A percentile compares a stretch with the other conserved stretches of the same genome.
These are phyloP conservation scores for Collybia sordida DNA, from an alignment of 768 basidiomycete genomes.

Conservation along the genomic window DNA sequence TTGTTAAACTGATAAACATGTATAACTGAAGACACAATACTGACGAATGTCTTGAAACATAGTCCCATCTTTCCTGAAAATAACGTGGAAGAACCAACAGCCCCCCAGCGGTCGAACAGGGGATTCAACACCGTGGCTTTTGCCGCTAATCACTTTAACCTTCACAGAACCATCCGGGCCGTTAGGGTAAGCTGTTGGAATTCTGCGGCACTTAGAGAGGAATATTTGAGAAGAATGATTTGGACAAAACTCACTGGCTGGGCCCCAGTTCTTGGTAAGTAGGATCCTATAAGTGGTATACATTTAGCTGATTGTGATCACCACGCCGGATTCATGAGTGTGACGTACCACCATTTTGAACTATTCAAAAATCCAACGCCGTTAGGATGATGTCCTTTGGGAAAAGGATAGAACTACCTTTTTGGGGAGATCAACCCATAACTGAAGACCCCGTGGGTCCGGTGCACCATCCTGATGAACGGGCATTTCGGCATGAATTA, in stretches of 20 bases:
- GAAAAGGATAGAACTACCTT: constrained; percentile 33
- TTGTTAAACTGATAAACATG: neutral
- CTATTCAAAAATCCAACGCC: constrained; percentile 26
- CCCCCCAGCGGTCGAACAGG: constrained; percentile 91
- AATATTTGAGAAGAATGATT: neutral
- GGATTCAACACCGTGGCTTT: constrained; percentile 81
- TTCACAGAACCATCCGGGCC: constrained; percentile 65
- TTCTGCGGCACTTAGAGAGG: constrained; percentile 35
- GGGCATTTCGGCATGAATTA: constrained; percentile 90
- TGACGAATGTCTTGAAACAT: constrained; percentile 84
- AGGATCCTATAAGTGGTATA: constrained; percentile 49
- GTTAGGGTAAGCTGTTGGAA: constrained; percentile 72
- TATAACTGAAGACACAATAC: constrained; percentile 20
- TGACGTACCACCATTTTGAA: constrained; percentile 70
- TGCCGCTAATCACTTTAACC: constrained; percentile 88
- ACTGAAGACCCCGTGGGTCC: constrained; percentile 81
- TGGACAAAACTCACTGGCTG: constrained; percentile 41
- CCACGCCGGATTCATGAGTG: neutral
- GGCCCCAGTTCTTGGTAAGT: constrained; percentile 82
- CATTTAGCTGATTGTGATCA: neutral
- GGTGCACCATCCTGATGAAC: constrained; percentile 63
- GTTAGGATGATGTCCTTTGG: constrained; percentile 4
- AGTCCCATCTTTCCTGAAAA: constrained; percentile 56
- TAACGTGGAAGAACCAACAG: constrained; percentile 89
- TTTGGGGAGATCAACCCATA: constrained; percentile 85